Evolutionary conservation across 441 rosid species (phyloP).

Genomic region (Gossypium armourianum): DNA sequence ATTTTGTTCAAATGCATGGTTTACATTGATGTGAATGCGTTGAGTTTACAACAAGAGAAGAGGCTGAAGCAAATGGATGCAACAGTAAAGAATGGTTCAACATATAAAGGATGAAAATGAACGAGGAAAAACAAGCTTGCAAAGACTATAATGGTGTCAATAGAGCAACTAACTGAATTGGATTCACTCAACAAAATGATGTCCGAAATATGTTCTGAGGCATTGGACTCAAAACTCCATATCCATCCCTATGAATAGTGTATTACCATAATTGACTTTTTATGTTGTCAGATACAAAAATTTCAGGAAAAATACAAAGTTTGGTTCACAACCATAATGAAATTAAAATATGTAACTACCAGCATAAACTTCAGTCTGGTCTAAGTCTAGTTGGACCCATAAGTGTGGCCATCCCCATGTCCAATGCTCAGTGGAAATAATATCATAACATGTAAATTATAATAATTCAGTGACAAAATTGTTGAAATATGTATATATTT

Average conservation of each 20-base stretch:
- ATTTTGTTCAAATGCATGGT: neutral
- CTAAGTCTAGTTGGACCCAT: neutral
- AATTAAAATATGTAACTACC: neutral
- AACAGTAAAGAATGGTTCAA: constrained; percentile 37
- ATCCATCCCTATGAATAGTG: constrained; percentile 1
- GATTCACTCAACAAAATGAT: constrained; percentile 41
- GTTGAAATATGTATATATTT: too few relatives aligned
- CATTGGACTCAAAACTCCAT: constrained; percentile 38
- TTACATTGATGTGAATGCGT: constrained; percentile 16
- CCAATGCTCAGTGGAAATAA: neutral
- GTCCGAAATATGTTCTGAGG: constrained; percentile 39
- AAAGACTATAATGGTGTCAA: constrained; percentile 28
- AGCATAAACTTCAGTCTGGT: neutral
- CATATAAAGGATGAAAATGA: constrained; percentile 34
- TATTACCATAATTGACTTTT: neutral
- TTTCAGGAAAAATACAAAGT: neutral
- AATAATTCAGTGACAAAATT: neutral
- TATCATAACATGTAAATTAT: neutral
- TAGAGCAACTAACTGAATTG: constrained; percentile 26
- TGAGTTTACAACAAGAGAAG: constrained; percentile 43
- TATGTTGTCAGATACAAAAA: neutral
- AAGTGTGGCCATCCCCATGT: neutral
- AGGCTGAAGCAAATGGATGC: constrained; percentile 57
- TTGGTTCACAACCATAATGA: neutral
- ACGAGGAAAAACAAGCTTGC: constrained; percentile 34